Percentiles rank a stretch among this genome's conserved stretches.
Conservation (phyloP, 768 basidiomycete genomes). For the Crepidotus variabilis region DNA sequence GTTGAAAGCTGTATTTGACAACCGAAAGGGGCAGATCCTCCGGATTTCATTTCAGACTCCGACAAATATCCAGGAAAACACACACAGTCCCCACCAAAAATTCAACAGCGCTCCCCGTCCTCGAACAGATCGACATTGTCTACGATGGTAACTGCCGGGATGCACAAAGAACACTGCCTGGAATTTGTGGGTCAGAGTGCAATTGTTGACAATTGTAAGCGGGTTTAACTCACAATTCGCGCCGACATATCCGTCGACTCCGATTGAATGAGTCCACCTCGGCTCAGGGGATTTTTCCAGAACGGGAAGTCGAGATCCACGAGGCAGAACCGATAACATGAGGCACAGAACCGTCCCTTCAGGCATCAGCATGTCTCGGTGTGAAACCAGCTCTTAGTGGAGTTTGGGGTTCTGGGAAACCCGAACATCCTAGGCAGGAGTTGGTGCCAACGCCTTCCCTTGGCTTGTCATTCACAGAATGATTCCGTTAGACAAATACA, state of each 20-base stretch:
- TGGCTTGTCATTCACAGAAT: neutral
- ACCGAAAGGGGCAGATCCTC: neutral
- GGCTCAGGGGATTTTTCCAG: neutral
- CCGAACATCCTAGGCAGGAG: neutral
- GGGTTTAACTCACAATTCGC: neutral
- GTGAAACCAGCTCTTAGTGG: neutral
- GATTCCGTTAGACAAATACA: neutral
- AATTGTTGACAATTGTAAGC: neutral
- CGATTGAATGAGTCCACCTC: neutral
- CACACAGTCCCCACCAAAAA: neutral
- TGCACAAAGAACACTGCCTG: neutral
- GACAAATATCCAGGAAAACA: neutral
- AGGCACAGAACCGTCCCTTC: neutral
- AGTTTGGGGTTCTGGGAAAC: neutral
- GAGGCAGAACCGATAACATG: neutral
- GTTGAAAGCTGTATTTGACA: neutral
- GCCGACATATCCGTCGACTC: neutral
- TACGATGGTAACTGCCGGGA: neutral
- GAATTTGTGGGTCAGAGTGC: neutral
- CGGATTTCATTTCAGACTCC: slow-evolving; percentile 8
- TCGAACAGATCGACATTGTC: neutral
- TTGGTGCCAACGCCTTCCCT: neutral
- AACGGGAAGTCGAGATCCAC: neutral
- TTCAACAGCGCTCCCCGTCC: neutral
- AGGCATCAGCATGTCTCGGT: neutral